These are phyloP conservation scores for Paramyrothecium roridum DNA, from an alignment of 2,329 filamentous ascomycete genomes.

Conservation along the genomic window DNA sequence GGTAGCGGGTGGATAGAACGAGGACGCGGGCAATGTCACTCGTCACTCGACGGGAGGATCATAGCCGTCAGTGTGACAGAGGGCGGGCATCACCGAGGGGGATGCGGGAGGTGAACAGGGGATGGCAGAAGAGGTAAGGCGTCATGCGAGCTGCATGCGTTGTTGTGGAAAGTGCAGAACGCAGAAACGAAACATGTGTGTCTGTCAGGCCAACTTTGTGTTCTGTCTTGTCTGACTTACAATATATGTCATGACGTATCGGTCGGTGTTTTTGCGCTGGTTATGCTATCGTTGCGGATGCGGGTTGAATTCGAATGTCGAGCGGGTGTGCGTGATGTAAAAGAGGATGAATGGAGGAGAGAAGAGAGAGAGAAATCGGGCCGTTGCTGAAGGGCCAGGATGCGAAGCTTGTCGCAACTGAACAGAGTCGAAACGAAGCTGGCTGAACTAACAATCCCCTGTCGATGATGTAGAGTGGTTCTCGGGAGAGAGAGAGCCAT, in stretches of 20 bases:
- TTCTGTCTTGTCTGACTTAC: constrained; percentile 24
- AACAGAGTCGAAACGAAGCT: too few relatives aligned
- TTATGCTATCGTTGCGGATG: constrained; percentile 11
- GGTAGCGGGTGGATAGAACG: background rate
- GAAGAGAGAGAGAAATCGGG: too few relatives aligned
- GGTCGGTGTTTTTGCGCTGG: constrained; percentile 8
- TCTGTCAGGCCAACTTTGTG: constrained; percentile 3
- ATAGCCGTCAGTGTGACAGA: background rate
- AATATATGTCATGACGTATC: constrained; percentile 38
- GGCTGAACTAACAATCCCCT: too few relatives aligned
- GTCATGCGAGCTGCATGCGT: constrained; percentile 8
- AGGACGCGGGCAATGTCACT: background rate
- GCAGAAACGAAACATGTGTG: constrained; percentile 14
- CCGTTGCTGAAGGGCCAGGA: too few relatives aligned
- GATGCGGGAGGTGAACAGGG: constrained; percentile 1
- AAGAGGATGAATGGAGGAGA: too few relatives aligned
- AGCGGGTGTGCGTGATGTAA: background rate
- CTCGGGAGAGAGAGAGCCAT: background rate
- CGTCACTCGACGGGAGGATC: background rate
- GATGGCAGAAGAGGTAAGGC: constrained; percentile 2
- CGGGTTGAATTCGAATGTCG: constrained; percentile 3
- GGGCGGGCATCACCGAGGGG: background rate
- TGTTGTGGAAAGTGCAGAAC: constrained; percentile 3
- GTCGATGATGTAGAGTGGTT: too few relatives aligned
- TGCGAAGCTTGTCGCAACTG: too few relatives aligned